These are phyloP conservation scores for Cercospora sojina DNA, from an alignment of 2,329 filamentous ascomycete species.

Conservation along the genomic window DNA sequence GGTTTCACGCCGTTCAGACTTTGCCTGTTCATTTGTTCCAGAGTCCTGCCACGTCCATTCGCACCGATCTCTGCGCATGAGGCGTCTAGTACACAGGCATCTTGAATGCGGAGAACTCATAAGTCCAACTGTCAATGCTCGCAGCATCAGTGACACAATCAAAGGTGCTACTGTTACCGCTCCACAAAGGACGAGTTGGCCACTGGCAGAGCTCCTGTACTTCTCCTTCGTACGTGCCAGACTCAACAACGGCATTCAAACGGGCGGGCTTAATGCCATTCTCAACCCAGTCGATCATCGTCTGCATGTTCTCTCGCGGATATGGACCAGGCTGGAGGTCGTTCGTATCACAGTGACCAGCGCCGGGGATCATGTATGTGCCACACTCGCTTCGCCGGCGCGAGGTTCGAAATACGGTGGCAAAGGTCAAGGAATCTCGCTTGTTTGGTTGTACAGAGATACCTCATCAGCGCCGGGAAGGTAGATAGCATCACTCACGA, in stretches of 20 bases:
- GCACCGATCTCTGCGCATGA: too few relatives aligned
- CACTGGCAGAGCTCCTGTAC: slow-evolving; percentile 45
- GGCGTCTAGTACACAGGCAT: slow-evolving; percentile 20
- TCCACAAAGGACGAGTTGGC: slow-evolving; percentile 48
- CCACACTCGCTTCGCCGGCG: neutral
- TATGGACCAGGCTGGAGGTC: slow-evolving; percentile 42
- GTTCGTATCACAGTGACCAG: slow-evolving; percentile 53
- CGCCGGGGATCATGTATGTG: slow-evolving; percentile 49
- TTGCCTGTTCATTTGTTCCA: too few relatives aligned
- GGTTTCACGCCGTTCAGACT: too few relatives aligned
- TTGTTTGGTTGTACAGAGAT: neutral
- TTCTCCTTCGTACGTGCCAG: slow-evolving; percentile 35
- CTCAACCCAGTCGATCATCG: slow-evolving; percentile 56
- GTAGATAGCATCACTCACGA: too few relatives aligned
- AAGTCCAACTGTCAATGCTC: slow-evolving; percentile 30
- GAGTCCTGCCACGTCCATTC: too few relatives aligned
- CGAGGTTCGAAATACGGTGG: neutral
- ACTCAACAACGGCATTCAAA: slow-evolving; percentile 44
- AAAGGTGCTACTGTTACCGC: slow-evolving; percentile 36
- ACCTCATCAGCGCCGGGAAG: neutral
- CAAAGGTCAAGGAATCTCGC: neutral
- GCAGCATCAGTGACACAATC: slow-evolving; percentile 41
- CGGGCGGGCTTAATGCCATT: slow-evolving; percentile 46
- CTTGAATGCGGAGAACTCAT: slow-evolving; percentile 25
- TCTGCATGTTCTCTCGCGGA: slow-evolving; percentile 49